Percentiles rank a stretch among this genome's conserved stretches.
These are phyloP conservation scores for Globisporangium takayamanum DNA, from an alignment of 352 stramenopile genomes.

Conservation along the genomic window DNA sequence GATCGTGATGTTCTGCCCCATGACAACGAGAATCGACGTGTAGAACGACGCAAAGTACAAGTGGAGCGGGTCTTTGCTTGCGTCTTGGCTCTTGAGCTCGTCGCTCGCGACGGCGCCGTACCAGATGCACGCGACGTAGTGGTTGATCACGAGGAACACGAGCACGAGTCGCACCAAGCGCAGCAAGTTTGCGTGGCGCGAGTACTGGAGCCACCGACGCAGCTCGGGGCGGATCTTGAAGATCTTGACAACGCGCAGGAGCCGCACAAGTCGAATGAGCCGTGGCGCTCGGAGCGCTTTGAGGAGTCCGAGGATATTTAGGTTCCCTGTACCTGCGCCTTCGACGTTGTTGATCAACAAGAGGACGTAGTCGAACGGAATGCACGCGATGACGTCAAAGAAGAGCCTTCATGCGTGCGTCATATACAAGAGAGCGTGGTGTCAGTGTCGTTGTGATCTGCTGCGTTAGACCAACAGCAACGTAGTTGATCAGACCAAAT, in stretches of 20 bases:
- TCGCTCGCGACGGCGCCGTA: slow-evolving; percentile 54
- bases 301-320: slow-evolving; percentile 62
- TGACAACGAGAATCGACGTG: slow-evolving; percentile 61
- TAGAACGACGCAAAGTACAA: slow-evolving; percentile 69
- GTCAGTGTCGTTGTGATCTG: background rate
- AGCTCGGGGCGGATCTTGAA: slow-evolving; percentile 68
- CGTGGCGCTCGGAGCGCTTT: slow-evolving; percentile 64
- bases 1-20: slow-evolving; percentile 71
- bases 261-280: slow-evolving; percentile 56
- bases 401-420: slow-evolving; percentile 41
- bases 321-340: slow-evolving; percentile 21
- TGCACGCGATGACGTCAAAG: slow-evolving; percentile 69
- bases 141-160: slow-evolving; percentile 66
- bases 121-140: slow-evolving; percentile 80
- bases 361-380: slow-evolving; percentile 63
- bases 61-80: slow-evolving; percentile 23
- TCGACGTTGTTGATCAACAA: slow-evolving; percentile 44
- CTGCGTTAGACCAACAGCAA: background rate
- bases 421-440: background rate
- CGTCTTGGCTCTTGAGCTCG: slow-evolving; percentile 29
- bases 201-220: slow-evolving; percentile 78
- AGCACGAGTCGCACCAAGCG: slow-evolving; percentile 59
- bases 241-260: slow-evolving; percentile 65
- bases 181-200: slow-evolving; percentile 68
- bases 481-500: background rate